phyloP scores from a whole-genome alignment of 257 asterid species.

The Primulina huaijiensis region DNA sequence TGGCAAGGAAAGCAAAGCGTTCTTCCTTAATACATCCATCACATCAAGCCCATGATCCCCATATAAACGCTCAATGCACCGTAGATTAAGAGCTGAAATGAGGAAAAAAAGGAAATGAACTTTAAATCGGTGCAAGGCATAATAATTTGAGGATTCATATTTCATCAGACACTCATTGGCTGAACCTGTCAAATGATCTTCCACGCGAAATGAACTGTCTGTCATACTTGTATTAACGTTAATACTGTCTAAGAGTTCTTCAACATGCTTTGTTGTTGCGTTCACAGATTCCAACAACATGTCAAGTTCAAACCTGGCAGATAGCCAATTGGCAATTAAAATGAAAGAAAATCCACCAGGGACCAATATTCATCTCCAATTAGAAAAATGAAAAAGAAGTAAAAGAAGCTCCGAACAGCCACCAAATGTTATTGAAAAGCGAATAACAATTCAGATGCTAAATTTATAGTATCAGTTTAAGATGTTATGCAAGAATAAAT shows the following conservation, averaged over 20 bases:
- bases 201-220: conserved; percentile 54
- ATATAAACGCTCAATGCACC: conserved; percentile 95
- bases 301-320: conserved; percentile 93
- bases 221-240: conserved; percentile 43
- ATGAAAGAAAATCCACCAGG: conserved; percentile 10
- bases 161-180: conserved; percentile 25
- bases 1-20: conserved; percentile 76
- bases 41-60: conserved; percentile 99
- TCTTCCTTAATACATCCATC: conserved; percentile 82
- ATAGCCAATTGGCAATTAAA: conserved; percentile 30
- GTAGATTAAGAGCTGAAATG: conserved; percentile 62
- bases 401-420: conserved; percentile 14
- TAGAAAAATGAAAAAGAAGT: conserved; percentile 10
- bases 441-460: conserved; percentile 1
- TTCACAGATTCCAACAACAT: conserved; percentile 89
- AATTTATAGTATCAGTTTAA: conserved; percentile 11
- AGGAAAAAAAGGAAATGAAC: conserved; percentile 24
- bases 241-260: conserved; percentile 67
- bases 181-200: conserved; percentile 78
- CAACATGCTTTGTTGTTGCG: conserved; percentile 71
- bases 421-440: conserved; percentile 10
- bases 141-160: conserved; percentile 19
- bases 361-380: conserved; percentile 17
- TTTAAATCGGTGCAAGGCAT: conserved; percentile 28
- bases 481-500: conserved; percentile 8